phyloP scores from a whole-genome alignment of 2,329 filamentous ascomycete species.

The Metarhizium humberi region DNA sequence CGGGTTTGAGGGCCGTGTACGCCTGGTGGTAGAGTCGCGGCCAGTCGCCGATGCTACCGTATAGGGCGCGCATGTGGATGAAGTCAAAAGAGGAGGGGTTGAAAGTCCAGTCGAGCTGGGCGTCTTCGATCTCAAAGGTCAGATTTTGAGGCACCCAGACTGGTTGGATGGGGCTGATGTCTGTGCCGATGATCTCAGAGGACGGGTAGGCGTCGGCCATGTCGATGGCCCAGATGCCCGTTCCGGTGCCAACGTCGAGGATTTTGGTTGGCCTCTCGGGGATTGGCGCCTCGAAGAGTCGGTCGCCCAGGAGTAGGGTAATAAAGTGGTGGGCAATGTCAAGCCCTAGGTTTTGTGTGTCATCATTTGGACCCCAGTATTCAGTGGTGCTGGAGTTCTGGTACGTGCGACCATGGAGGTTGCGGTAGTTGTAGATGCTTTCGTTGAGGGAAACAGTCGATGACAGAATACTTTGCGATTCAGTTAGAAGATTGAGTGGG shows the following conservation, averaged over 20 bases:
- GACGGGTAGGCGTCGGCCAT: slow-evolving; percentile 32
- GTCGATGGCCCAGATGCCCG: slow-evolving; percentile 50
- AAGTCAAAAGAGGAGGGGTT: slow-evolving; percentile 38
- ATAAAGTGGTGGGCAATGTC: slow-evolving; percentile 18
- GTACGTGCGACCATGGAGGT: slow-evolving; percentile 21
- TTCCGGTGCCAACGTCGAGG: slow-evolving; percentile 46
- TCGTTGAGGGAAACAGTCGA: slow-evolving; percentile 23
- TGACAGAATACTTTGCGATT: slow-evolving; percentile 9
- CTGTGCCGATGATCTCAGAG: slow-evolving; percentile 38
- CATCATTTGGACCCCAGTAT: slow-evolving; percentile 20
- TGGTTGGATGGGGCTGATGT: slow-evolving; percentile 48
- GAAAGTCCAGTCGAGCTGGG: slow-evolving; percentile 20
- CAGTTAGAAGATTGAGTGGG: not conserved
- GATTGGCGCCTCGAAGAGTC: slow-evolving; percentile 7
- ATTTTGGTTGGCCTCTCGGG: not conserved
- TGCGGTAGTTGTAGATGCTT: slow-evolving; percentile 23
- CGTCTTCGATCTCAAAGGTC: slow-evolving; percentile 23
- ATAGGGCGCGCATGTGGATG: slow-evolving; percentile 49
- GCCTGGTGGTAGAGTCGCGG: slow-evolving; percentile 39
- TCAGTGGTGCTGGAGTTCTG: slow-evolving; percentile 18
- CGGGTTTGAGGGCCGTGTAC: slow-evolving; percentile 44
- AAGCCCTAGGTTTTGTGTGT: slow-evolving; percentile 14
- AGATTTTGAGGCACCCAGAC: slow-evolving; percentile 29
- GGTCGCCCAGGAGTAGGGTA: slow-evolving; percentile 13
- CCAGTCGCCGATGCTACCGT: slow-evolving; percentile 48